Conservation (phyloP, 306 rosid genomes). For the Rubus idaeus region DNA sequence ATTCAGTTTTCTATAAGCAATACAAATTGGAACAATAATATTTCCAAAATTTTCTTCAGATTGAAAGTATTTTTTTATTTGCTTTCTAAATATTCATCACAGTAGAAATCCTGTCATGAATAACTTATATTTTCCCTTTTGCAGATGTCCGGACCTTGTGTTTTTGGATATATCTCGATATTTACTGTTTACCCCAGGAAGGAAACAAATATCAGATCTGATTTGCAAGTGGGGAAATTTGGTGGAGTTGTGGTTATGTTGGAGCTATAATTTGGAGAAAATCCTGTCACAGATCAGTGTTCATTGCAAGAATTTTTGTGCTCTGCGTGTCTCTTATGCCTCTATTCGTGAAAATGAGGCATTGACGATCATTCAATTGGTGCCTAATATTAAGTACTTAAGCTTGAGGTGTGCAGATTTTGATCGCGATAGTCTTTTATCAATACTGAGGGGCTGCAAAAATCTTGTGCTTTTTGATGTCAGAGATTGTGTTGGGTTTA, state of each 20-base stretch:
- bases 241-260: neutral
- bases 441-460: neutral
- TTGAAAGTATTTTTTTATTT: neutral
- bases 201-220: neutral
- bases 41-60: neutral
- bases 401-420: neutral
- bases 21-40: neutral
- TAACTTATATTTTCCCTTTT: neutral
- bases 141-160: neutral
- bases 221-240: neutral
- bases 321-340: neutral
- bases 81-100: neutral
- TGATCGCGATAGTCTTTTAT: neutral
- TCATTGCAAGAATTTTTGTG: neutral
- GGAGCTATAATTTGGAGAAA: neutral
- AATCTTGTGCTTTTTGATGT: neutral
- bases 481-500: neutral
- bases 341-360: neutral
- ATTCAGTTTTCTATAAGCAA: neutral
- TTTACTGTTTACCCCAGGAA: neutral
- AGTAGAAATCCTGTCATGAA: neutral
- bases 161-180: neutral
- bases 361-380: neutral
- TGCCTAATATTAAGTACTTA: slow-evolving; percentile 5
- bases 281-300: neutral